These are phyloP conservation scores for Colletotrichum somersetense DNA, from an alignment of 2,329 filamentous ascomycete species.

Conservation along the genomic window DNA sequence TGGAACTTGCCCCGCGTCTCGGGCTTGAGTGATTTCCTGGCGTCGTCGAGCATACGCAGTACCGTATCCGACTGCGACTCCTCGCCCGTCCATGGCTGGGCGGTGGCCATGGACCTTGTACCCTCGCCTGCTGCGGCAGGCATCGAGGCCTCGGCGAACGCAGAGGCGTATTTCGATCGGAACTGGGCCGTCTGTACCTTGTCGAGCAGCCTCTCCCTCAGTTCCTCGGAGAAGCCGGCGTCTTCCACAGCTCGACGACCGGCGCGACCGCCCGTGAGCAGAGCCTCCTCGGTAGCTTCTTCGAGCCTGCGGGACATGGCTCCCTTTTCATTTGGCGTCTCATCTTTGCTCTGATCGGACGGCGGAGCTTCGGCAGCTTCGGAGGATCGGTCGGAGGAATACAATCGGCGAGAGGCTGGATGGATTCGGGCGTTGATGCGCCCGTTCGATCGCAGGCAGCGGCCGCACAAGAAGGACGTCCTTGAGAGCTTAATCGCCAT, in stretches of 20 bases:
- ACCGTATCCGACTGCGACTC: conserved; percentile 82
- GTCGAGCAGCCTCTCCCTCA: conserved; percentile 69
- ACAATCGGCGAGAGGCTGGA: conserved; percentile 3
- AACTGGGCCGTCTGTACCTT: conserved; percentile 70
- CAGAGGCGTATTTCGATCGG: conserved; percentile 61
- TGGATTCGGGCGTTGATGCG: background rate
- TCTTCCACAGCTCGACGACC: conserved; percentile 72
- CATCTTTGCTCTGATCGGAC: conserved; percentile 2
- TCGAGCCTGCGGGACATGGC: conserved; percentile 69
- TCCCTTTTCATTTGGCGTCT: conserved; percentile 47
- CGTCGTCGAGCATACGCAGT: conserved; percentile 86
- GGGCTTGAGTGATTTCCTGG: conserved; percentile 75
- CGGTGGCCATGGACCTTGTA: conserved; percentile 75
- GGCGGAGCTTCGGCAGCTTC: conserved; percentile 11
- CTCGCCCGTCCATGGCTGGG: conserved; percentile 81
- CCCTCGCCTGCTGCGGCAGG: conserved; percentile 73
- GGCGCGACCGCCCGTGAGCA: conserved; percentile 69
- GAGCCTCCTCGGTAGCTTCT: conserved; percentile 73
- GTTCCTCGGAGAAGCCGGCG: conserved; percentile 73
- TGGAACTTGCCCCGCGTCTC: conserved; percentile 61
- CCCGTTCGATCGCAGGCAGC: conserved; percentile 3
- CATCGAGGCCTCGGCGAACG: conserved; percentile 63
- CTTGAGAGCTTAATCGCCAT: conserved; percentile 33
- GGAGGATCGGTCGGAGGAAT: conserved; percentile 33
- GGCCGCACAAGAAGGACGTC: conserved; percentile 12